Conservation (phyloP, 495 filamentous ascomycete species). For the Trichoderma gamsii region DNA sequence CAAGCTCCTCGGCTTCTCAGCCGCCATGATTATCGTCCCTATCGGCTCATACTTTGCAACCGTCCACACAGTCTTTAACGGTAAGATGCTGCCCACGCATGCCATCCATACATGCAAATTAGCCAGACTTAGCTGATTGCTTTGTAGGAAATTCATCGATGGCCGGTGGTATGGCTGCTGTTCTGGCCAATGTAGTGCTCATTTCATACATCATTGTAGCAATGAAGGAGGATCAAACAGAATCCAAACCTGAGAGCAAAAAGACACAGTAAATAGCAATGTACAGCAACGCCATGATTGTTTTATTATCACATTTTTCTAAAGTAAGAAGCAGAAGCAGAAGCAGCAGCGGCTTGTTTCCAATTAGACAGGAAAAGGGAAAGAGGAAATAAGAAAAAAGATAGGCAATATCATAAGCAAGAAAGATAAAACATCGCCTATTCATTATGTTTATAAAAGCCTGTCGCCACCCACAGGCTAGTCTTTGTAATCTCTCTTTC, state of each 20-base stretch:
- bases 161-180: conserved; percentile 75
- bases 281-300: background rate
- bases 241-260: conserved; percentile 46
- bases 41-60: conserved; percentile 84
- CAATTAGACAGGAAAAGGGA: background rate
- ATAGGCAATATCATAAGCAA: background rate
- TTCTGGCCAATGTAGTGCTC: conserved; percentile 86
- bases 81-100: conserved; percentile 39
- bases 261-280: conserved; percentile 34
- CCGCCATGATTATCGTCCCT: conserved; percentile 81
- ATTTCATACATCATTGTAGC: conserved; percentile 88
- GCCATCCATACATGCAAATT: background rate
- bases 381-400: background rate
- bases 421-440: background rate
- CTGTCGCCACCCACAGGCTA: background rate
- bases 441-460: conserved; percentile 12
- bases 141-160: conserved; percentile 74
- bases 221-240: conserved; percentile 79
- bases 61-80: conserved; percentile 67
- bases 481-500: background rate
- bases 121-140: background rate
- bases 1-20: conserved; percentile 83
- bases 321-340: background rate
- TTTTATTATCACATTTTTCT: background rate
- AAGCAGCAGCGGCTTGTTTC: background rate